Evolutionary conservation across 257 asterid genomes (phyloP), one percentile per base, ranked within the genome.

Genomic region (Solanum commersonii): DNA sequence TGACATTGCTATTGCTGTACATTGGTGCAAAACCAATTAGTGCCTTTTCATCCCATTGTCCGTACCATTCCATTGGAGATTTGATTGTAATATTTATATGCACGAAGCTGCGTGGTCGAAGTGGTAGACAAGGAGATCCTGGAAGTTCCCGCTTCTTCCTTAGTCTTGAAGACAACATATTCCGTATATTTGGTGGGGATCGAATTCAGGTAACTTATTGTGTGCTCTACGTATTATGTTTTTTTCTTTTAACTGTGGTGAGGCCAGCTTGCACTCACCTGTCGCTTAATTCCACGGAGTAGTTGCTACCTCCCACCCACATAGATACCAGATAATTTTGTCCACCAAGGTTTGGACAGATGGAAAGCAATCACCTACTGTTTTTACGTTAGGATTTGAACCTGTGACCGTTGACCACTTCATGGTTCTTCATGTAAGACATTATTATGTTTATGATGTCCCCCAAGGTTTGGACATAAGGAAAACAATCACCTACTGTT

Each of bases 51-150:
- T 81, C 27, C 65, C 5, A 14, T 60, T 76, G 85, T 63, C 31
- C 44, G 34, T 87, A 63, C 34, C 49, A 49, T 44, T 16, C 74
- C 29, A 8, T 12, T 49, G 86, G 70, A 82, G 40, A 5, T 82
- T 20, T 82, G 86, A 82, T 82, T 82, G 70, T 49, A 82, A 49
- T 29, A 82, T 82, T 82, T 29, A 18, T 31, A 49, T 82, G 70
- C n/a, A 67, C 29, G 13, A 82, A 97, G 99, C 94, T 97, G 90
- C 99, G 99, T 74, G 99, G 99, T 89, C 98, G 99, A 89, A 97
- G 99, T 93, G 99, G 99, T 91, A 94, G 99, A 90, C 99, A 97
- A 91, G 99, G 99, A 83, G 99, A 97, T 91, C 98, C 99, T 86
- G 99, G 99, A 92, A 95, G 99, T 94, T 96, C 99, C 71, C 98